These are phyloP conservation scores for Oryza meyeriana DNA, from an alignment of 176 grass and related monocot genomes.

Conservation along the genomic window DNA sequence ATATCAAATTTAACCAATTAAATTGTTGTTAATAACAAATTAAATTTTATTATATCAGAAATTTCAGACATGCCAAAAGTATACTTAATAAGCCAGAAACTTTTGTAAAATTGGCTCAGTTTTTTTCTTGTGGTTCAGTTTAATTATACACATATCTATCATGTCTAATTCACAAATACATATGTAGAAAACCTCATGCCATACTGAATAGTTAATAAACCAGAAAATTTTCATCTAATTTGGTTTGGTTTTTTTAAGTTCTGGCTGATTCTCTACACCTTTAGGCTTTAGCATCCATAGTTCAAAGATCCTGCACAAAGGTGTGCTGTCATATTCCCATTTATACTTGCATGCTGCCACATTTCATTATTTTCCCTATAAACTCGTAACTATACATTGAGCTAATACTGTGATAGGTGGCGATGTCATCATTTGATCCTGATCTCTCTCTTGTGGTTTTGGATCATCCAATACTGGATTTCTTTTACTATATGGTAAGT, in stretches of 20 bases:
- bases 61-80: neutral
- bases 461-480: slow-evolving; percentile 86
- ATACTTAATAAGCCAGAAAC: neutral
- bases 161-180: neutral
- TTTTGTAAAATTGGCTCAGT: neutral
- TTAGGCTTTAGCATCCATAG: neutral
- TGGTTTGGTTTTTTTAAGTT: neutral
- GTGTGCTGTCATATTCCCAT: neutral
- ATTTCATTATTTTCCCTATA: neutral
- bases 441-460: slow-evolving; percentile 70
- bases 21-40: neutral
- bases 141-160: neutral
- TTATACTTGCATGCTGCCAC: neutral
- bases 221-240: neutral
- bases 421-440: slow-evolving; percentile 70
- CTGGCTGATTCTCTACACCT: neutral
- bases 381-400: slow-evolving; percentile 1
- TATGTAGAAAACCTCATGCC: neutral
- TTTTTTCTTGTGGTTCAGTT: neutral
- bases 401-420: slow-evolving; percentile 42
- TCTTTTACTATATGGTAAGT: slow-evolving; percentile 86
- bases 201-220: neutral
- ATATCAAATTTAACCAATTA: neutral
- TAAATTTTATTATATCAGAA: neutral
- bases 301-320: neutral